Percentiles rank a stretch among this genome's conserved stretches.
Evolutionary conservation across 139 green algal species (phyloP).

Genomic region (Micractinium sp.): DNA sequence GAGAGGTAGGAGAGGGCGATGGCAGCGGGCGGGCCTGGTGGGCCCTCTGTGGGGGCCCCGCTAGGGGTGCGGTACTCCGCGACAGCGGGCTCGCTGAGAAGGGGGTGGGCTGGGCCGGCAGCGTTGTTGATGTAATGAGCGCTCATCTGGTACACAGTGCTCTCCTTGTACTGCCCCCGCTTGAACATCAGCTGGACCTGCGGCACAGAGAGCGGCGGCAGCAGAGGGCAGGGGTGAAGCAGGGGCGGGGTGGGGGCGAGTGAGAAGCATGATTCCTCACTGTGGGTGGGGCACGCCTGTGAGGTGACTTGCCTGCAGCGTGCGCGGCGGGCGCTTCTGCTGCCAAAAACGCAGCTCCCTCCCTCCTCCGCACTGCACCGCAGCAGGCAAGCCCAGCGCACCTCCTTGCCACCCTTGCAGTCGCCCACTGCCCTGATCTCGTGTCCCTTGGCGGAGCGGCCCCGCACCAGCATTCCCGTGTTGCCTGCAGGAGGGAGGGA

Average conservation of each 20-base stretch:
- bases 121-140: not conserved
- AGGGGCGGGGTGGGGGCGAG: too few relatives aligned
- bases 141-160: not conserved
- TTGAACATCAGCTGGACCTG: not conserved
- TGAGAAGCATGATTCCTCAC: too few relatives aligned
- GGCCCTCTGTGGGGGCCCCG: not conserved
- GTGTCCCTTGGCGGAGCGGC: not conserved
- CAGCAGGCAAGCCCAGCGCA: too few relatives aligned
- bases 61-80: not conserved
- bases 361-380: too few relatives aligned
- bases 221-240: too few relatives aligned
- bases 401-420: too few relatives aligned
- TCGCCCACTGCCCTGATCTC: too few relatives aligned
- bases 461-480: not conserved
- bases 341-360: not conserved
- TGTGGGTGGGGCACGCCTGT: too few relatives aligned
- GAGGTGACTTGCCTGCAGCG: not conserved
- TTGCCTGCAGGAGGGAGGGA: not conserved
- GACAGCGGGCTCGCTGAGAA: not conserved
- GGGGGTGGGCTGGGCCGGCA: not conserved
- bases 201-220: not conserved
- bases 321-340: not conserved
- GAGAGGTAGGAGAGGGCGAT: not conserved
- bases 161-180: not conserved
- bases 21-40: not conserved